A percentile compares a stretch with the other conserved stretches of the same genome.
Conservation (phyloP, 495 filamentous ascomycete species). For the Penicillium malachiteum region DNA sequence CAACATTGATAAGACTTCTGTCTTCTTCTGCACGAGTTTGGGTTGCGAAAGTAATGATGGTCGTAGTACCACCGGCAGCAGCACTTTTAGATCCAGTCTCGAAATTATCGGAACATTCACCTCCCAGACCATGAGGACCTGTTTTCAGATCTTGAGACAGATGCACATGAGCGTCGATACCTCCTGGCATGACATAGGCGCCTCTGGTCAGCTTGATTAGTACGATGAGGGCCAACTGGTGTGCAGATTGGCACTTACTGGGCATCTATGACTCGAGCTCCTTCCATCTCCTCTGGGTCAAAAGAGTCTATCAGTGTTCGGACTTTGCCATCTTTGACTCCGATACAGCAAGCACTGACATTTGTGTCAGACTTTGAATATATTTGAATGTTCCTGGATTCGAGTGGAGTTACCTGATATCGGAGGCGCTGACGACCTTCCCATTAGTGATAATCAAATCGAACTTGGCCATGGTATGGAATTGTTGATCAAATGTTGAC, state of each 20-base stretch:
- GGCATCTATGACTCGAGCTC: conserved; percentile 14
- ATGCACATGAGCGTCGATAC: conserved; percentile 43
- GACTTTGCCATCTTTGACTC: conserved; percentile 16
- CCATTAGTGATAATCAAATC: conserved; percentile 13
- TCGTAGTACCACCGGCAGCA: conserved; percentile 58
- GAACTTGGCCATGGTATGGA: neutral
- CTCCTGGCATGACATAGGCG: conserved; percentile 32
- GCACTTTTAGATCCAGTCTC: conserved; percentile 42
- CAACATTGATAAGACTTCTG: conserved; percentile 4
- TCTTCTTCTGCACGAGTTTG: conserved; percentile 14
- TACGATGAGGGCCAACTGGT: neutral
- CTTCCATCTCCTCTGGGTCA: conserved; percentile 4
- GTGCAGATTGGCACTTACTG: conserved; percentile 2
- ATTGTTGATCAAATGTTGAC: neutral
- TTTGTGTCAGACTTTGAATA: neutral
- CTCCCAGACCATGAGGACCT: conserved; percentile 14
- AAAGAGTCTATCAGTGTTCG: conserved; percentile 10
- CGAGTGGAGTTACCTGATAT: conserved; percentile 7
- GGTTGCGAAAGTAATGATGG: conserved; percentile 54
- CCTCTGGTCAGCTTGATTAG: conserved; percentile 3
- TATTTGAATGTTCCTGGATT: neutral
- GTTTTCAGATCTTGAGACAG: conserved; percentile 19
- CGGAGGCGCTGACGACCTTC: conserved; percentile 12
- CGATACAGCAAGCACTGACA: conserved; percentile 10
- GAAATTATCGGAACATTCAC: conserved; percentile 16